phyloP scores from a whole-genome alignment of 2,329 filamentous ascomycete genomes.

The Verticillium dahliae region DNA sequence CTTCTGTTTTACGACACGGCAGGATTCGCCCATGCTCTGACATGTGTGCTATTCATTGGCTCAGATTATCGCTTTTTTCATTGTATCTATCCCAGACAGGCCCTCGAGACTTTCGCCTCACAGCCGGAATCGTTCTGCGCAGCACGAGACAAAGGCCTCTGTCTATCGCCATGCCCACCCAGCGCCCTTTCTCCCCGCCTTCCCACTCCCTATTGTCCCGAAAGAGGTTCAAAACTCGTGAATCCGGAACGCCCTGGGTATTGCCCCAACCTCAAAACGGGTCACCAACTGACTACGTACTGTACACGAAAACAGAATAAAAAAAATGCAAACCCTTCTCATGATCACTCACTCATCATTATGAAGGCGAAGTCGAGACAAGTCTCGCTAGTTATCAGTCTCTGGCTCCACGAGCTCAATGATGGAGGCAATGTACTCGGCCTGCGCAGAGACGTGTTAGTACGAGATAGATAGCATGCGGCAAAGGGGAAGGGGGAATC shows the following conservation, averaged over 20 bases:
- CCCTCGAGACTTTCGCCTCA: too few relatives aligned
- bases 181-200: background rate
- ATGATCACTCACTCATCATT: background rate
- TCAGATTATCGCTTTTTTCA: background rate
- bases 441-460: background rate
- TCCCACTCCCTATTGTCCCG: background rate
- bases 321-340: background rate
- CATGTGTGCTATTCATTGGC: too few relatives aligned
- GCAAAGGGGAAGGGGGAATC: slow-evolving; percentile 10
- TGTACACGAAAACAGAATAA: background rate
- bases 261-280: background rate
- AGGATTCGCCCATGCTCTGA: too few relatives aligned
- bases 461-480: background rate
- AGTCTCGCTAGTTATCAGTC: background rate
- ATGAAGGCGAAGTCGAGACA: background rate
- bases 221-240: background rate
- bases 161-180: background rate
- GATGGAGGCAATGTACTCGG: slow-evolving; percentile 1
- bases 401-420: slow-evolving; percentile 1
- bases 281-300: background rate
- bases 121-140: too few relatives aligned
- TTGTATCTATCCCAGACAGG: background rate
- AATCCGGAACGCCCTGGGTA: background rate
- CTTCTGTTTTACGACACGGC: background rate
- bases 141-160: too few relatives aligned